These are phyloP conservation scores for Tritrichomonas foetus DNA, from an alignment of 208 protist species.

Conservation along the genomic window DNA sequence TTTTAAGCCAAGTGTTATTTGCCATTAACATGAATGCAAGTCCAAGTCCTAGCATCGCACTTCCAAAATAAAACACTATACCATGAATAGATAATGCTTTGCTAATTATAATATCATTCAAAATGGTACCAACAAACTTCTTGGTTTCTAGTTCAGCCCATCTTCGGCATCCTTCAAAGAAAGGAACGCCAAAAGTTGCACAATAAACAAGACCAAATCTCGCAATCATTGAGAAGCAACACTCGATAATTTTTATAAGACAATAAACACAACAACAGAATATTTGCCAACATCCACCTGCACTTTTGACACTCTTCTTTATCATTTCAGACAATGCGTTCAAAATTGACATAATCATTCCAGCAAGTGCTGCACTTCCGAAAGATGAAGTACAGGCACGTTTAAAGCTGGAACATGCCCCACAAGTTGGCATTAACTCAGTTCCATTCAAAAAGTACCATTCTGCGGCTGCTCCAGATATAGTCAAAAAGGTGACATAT, in stretches of 20 bases:
- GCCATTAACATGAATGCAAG: not conserved
- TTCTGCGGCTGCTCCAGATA: not conserved
- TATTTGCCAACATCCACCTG: not conserved
- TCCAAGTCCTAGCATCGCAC: not conserved
- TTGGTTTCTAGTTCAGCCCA: not conserved
- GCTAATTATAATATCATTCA: not conserved
- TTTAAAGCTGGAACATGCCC: not conserved
- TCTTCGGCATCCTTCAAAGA: not conserved
- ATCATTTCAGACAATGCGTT: not conserved
- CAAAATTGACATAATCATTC: not conserved
- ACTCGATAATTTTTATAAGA: not conserved
- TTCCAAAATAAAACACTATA: not conserved
- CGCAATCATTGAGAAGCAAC: not conserved
- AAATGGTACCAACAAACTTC: not conserved
- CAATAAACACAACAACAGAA: too few species aligned
- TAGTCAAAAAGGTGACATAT: not conserved
- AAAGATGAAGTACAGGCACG: not conserved
- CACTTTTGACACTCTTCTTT: not conserved
- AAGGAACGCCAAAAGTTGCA: not conserved
- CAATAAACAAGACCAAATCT: not conserved
- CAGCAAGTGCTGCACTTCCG: not conserved
- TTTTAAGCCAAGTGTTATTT: not conserved
- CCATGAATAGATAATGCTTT: not conserved
- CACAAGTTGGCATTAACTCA: not conserved
- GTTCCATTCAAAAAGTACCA: conserved; percentile 23